Percentiles rank a stretch among this genome's conserved stretches.
Evolutionary conservation across 2,329 filamentous ascomycete genomes (phyloP).

Genomic region (Herpomyces periplanetae): DNA sequence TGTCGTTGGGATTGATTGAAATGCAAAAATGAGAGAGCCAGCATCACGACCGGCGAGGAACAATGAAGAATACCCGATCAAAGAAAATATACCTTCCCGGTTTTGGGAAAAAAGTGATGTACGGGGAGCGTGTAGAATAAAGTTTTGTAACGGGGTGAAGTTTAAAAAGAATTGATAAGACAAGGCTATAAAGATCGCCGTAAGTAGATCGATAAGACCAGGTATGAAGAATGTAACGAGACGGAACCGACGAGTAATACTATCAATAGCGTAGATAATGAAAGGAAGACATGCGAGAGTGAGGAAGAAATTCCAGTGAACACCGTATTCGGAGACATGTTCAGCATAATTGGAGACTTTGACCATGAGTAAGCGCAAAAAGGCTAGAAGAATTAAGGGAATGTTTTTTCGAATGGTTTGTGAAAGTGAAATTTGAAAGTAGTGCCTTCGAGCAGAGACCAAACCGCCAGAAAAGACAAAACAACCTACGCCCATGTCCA

Average conservation of each 20-base stretch:
- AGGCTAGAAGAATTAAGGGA: conserved; percentile 37
- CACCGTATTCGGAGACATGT: conserved; percentile 82
- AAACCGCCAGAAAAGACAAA: conserved; percentile 83
- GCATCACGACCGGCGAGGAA: conserved; percentile 60
- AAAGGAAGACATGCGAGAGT: conserved; percentile 54
- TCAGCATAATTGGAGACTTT: conserved; percentile 87
- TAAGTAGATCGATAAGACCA: too few relatives aligned
- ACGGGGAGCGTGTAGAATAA: conserved; percentile 42
- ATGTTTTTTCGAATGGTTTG: conserved; percentile 36
- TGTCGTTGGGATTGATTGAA: too few relatives aligned
- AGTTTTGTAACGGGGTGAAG: conserved; percentile 35
- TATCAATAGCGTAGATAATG: conserved; percentile 60
- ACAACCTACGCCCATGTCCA: conserved; percentile 86
- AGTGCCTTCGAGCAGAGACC: conserved; percentile 26
- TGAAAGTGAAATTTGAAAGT: conserved; percentile 16
- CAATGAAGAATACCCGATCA: conserved; percentile 68
- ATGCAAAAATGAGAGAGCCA: too few relatives aligned
- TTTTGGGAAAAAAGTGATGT: conserved; percentile 51
- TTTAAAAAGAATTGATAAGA: conserved; percentile 38
- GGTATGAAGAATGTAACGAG: conserved; percentile 30
- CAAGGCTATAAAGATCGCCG: conserved; percentile 24
- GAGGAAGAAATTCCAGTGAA: conserved; percentile 99
- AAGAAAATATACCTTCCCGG: conserved; percentile 76
- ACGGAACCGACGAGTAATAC: conserved; percentile 39
- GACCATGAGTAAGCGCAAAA: conserved; percentile 46